These are phyloP conservation scores for Komagataella ulmi DNA, from an alignment of 805 yeast genomes.

Conservation along the genomic window DNA sequence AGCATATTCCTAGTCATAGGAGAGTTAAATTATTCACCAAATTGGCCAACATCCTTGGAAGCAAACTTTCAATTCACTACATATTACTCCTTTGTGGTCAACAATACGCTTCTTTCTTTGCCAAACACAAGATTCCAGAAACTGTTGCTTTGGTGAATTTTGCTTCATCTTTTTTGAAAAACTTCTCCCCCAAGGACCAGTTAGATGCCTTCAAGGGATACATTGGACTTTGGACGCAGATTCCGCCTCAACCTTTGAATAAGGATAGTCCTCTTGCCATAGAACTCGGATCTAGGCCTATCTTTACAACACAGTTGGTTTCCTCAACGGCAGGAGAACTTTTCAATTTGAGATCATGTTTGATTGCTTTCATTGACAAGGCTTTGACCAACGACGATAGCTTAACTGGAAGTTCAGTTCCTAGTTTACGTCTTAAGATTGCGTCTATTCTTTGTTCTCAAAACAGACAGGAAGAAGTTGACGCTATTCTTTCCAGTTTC, in stretches of 20 bases:
- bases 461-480: neutral
- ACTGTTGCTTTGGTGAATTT: constrained; percentile 61
- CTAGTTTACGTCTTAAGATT: constrained; percentile 27
- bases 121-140: constrained; percentile 50
- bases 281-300: constrained; percentile 33
- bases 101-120: constrained; percentile 46
- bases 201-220: constrained; percentile 38
- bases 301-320: constrained; percentile 50
- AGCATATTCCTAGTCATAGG: constrained; percentile 93
- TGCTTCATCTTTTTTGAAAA: constrained; percentile 51
- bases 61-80: constrained; percentile 51
- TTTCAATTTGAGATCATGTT: constrained; percentile 29
- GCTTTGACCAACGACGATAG: constrained; percentile 23
- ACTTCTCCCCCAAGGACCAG: constrained; percentile 58
- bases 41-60: constrained; percentile 62
- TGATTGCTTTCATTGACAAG: constrained; percentile 43
- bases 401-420: constrained; percentile 18
- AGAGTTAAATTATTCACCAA: constrained; percentile 76
- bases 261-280: constrained; percentile 13
- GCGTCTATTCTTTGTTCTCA: constrained; percentile 12
- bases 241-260: constrained; percentile 29
- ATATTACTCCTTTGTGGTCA: constrained; percentile 71
- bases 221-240: constrained; percentile 34
- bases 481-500: neutral
- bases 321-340: constrained; percentile 36